Evolutionary conservation across 331 rosid species (phyloP).

Genomic region (Spiraea crenata): DNA sequence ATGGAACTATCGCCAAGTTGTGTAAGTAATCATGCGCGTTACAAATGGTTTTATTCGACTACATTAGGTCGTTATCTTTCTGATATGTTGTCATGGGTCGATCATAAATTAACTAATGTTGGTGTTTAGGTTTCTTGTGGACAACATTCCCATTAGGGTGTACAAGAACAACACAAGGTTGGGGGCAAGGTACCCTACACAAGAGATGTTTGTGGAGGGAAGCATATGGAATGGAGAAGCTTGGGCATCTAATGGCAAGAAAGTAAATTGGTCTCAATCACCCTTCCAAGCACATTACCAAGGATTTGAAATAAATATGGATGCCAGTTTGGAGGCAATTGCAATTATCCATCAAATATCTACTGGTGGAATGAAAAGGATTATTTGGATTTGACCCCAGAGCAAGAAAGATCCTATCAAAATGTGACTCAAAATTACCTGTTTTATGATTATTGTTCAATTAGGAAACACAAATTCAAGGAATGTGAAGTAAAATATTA

Average conservation of each 20-base stretch:
- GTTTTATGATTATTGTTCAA: conserved; percentile 19
- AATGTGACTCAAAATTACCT: conserved; percentile 4
- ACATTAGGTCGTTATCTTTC: too few species aligned
- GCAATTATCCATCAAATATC: neutral
- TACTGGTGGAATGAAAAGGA: neutral
- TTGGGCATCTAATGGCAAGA: conserved; percentile 59
- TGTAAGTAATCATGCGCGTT: conserved; percentile 34
- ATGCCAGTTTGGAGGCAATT: conserved; percentile 2
- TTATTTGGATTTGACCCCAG: neutral
- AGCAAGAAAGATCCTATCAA: neutral
- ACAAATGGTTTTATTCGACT: conserved; percentile 2
- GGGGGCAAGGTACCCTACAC: conserved; percentile 38
- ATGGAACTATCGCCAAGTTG: conserved; percentile 56
- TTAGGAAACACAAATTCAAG: neutral
- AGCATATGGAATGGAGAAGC: conserved; percentile 49
- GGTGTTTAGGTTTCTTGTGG: conserved; percentile 46
- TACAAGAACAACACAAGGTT: conserved; percentile 32
- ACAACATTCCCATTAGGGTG: conserved; percentile 48
- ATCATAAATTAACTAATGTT: too few species aligned
- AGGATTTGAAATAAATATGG: conserved; percentile 9
- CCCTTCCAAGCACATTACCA: conserved; percentile 24
- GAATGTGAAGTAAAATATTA: conserved; percentile 13
- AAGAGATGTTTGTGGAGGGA: conserved; percentile 18
- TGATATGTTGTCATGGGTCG: too few species aligned
- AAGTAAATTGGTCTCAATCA: conserved; percentile 20